These are phyloP conservation scores for Yamadazyma tumulicola DNA, from an alignment of 805 yeast genomes.

Conservation along the genomic window DNA sequence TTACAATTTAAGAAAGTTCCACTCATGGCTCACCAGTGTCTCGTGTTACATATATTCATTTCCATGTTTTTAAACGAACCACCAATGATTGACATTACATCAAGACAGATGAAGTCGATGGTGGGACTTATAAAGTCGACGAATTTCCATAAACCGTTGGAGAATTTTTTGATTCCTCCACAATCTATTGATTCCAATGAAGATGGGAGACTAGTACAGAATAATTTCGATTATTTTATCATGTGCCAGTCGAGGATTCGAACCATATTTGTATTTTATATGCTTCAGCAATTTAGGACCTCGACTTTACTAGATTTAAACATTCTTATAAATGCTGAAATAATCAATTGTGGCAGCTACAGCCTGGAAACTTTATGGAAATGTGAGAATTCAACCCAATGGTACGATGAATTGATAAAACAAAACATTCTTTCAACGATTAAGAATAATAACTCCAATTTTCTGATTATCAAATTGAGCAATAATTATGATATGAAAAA, in stretches of 20 bases:
- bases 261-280: slow-evolving; percentile 49
- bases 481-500: slow-evolving; percentile 12
- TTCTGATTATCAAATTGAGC: slow-evolving; percentile 8
- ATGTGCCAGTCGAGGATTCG: slow-evolving; percentile 55
- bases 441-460: background rate
- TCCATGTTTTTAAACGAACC: slow-evolving; percentile 55
- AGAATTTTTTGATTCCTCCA: slow-evolving; percentile 44
- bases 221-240: slow-evolving; percentile 49
- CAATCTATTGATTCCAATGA: slow-evolving; percentile 6
- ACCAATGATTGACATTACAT: slow-evolving; percentile 46
- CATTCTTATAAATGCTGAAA: slow-evolving; percentile 37
- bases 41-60: slow-evolving; percentile 52
- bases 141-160: slow-evolving; percentile 49
- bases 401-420: slow-evolving; percentile 35
- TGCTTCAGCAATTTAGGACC: slow-evolving; percentile 46
- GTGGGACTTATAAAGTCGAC: slow-evolving; percentile 53
- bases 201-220: slow-evolving; percentile 22
- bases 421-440: slow-evolving; percentile 12
- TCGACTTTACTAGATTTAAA: slow-evolving; percentile 38
- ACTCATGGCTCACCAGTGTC: slow-evolving; percentile 53
- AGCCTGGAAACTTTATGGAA: slow-evolving; percentile 64
- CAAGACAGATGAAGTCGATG: slow-evolving; percentile 52
- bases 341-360: slow-evolving; percentile 62
- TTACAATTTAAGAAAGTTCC: slow-evolving; percentile 52
- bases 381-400: slow-evolving; percentile 45